phyloP scores from a whole-genome alignment of 768 basidiomycete species.

The Clavaria fumosa region DNA sequence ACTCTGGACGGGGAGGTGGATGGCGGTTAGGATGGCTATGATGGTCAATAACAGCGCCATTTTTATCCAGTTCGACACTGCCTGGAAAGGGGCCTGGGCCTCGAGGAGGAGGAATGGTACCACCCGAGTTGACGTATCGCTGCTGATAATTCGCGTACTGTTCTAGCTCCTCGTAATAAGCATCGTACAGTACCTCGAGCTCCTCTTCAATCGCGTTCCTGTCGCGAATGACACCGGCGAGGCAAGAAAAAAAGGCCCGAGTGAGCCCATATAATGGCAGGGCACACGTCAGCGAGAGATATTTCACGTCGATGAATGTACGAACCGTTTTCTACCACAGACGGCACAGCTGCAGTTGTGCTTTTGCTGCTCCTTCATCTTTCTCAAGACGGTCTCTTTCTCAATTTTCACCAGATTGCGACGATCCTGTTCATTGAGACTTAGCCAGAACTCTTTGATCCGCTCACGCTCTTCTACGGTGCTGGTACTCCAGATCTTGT shows the following conservation, averaged over 20 bases:
- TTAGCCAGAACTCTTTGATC: constrained; percentile 97
- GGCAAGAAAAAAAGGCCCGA: constrained; percentile 10
- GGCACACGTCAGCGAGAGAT: no score
- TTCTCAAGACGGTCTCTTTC: constrained; percentile 92
- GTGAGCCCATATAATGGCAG: no score
- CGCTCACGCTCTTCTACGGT: constrained; percentile 87
- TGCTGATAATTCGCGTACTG: constrained; percentile 97
- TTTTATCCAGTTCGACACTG: constrained; percentile 90
- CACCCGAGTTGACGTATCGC: constrained; percentile 84
- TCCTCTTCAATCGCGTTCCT: constrained; percentile 99
- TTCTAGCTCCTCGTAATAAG: constrained; percentile 99
- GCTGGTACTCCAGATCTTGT: constrained; percentile 91
- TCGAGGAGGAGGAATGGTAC: constrained; percentile 79
- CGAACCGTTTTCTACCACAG: constrained; percentile 91
- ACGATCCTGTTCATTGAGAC: constrained; percentile 81
- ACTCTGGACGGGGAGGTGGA: constrained; percentile 19
- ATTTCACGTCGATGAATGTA: no score
- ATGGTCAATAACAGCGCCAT: constrained; percentile 51
- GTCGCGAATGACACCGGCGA: constrained; percentile 10
- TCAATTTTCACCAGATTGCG: constrained; percentile 90
- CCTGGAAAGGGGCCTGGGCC: constrained; percentile 98
- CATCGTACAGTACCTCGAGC: constrained; percentile 99
- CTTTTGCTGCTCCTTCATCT: constrained; percentile 99
- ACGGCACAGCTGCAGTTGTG: constrained; percentile 93
- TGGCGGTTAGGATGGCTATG: constrained; percentile 13